phyloP scores from a whole-genome alignment of 345 rosid species.

The Limnanthes douglasii region DNA sequence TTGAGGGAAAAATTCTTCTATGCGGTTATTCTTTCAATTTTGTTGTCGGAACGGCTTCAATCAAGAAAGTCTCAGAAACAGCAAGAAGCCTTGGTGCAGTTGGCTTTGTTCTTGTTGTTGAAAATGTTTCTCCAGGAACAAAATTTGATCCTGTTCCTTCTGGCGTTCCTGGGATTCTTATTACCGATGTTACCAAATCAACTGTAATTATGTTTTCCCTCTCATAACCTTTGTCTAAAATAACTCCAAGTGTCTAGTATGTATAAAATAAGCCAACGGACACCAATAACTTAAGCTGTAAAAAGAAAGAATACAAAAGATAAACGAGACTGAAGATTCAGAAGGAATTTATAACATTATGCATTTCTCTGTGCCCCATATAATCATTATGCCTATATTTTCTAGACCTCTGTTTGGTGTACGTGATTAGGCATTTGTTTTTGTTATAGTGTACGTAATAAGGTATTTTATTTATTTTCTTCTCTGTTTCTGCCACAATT shows the following conservation, averaged over 20 bases:
- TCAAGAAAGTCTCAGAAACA: slow-evolving; percentile 86
- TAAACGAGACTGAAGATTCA: no score
- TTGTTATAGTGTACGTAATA: no score
- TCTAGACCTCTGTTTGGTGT: no score
- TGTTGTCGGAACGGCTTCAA: slow-evolving; percentile 84
- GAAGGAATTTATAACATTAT: no score
- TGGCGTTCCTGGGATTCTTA: slow-evolving; percentile 71
- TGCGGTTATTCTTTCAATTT: slow-evolving; percentile 99
- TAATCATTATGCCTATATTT: no score
- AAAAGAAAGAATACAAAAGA: no score
- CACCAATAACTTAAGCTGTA: no score
- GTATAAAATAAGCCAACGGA: no score
- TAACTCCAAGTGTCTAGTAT: no score
- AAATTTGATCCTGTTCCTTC: slow-evolving; percentile 94
- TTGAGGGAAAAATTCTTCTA: slow-evolving; percentile 86
- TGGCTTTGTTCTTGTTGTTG: slow-evolving; percentile 98
- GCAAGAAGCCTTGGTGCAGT: slow-evolving; percentile 78
- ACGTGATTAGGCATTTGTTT: no score
- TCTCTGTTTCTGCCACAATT: not conserved
- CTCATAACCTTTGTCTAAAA: no score
- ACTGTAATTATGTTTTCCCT: slow-evolving; percentile 33
- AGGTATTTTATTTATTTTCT: slow-evolving; percentile 7
- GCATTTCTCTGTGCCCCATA: no score
- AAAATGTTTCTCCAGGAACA: slow-evolving; percentile 88
- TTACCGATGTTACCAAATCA: slow-evolving; percentile 69